Percentiles rank a stretch among this genome's conserved stretches.
phyloP scores from a whole-genome alignment of 2,329 filamentous ascomycete genomes.

The Cordyceps farinosa region DNA sequence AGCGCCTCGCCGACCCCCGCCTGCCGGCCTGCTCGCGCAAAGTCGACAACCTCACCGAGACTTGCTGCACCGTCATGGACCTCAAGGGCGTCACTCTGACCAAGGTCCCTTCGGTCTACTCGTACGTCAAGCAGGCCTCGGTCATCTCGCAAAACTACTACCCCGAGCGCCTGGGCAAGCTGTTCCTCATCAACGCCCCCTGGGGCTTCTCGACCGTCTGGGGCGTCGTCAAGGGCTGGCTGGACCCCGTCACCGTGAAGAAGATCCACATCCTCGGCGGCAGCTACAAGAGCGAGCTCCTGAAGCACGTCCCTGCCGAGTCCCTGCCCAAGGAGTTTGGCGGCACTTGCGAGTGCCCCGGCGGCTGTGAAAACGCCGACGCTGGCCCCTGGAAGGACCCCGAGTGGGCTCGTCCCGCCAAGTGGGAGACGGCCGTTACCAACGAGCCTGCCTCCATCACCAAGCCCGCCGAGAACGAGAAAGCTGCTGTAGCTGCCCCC shows the following conservation, averaged over 20 bases:
- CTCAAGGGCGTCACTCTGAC: slow-evolving; percentile 86
- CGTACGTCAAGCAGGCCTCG: slow-evolving; percentile 80
- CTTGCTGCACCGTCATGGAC: slow-evolving; percentile 98
- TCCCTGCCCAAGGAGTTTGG: slow-evolving; percentile 87
- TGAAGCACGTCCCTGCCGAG: slow-evolving; percentile 80
- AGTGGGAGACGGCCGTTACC: slow-evolving; percentile 56
- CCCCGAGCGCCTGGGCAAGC: slow-evolving; percentile 89
- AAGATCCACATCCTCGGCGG: slow-evolving; percentile 91
- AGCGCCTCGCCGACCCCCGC: slow-evolving; percentile 89
- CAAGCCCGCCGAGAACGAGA: slow-evolving; percentile 27
- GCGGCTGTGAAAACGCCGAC: slow-evolving; percentile 83
- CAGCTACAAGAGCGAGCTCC: slow-evolving; percentile 77
- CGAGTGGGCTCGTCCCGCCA: slow-evolving; percentile 62
- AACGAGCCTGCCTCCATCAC: slow-evolving; percentile 39
- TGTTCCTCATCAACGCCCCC: slow-evolving; percentile 97
- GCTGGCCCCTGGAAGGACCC: slow-evolving; percentile 82
- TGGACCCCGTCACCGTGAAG: slow-evolving; percentile 92
- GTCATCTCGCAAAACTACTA: slow-evolving; percentile 98
- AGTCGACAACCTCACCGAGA: slow-evolving; percentile 84
- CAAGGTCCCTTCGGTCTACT: slow-evolving; percentile 79
- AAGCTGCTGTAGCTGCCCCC: slow-evolving; percentile 29
- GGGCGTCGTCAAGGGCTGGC: slow-evolving; percentile 82
- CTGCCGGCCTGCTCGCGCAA: slow-evolving; percentile 95
- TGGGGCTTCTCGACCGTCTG: slow-evolving; percentile 92
- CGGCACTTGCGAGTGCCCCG: slow-evolving; percentile 74